Conservation (phyloP, 768 basidiomycete genomes). For the Phylloporus sp. region DNA sequence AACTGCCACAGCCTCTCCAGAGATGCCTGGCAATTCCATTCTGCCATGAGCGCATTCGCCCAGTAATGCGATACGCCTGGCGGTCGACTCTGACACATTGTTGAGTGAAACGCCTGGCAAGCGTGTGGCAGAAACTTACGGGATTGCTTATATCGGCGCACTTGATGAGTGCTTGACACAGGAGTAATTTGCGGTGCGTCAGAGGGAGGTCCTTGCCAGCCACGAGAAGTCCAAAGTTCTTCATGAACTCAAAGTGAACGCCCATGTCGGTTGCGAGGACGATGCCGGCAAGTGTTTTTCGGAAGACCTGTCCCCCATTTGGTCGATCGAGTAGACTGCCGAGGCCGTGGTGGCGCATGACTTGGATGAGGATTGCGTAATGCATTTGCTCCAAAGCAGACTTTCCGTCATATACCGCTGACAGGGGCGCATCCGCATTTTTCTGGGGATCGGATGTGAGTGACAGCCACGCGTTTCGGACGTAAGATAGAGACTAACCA, state of each 20-base stretch:
- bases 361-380: conserved; percentile 70
- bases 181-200: conserved; percentile 53
- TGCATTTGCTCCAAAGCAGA: conserved; percentile 94
- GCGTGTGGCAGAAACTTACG: conserved; percentile 44
- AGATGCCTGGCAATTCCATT: conserved; percentile 89
- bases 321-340: conserved; percentile 60
- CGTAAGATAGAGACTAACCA: conserved; percentile 51
- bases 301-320: conserved; percentile 42
- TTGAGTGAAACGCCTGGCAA: conserved; percentile 7
- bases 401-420: conserved; percentile 81
- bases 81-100: conserved; percentile 68
- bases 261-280: conserved; percentile 95
- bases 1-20: conserved; percentile 77
- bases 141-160: conserved; percentile 99
- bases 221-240: conserved; percentile 50
- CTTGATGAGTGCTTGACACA: conserved; percentile 91
- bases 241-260: conserved; percentile 82
- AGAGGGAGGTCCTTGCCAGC: conserved; percentile 36
- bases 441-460: conserved; percentile 46
- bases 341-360: conserved; percentile 78
- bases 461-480: background rate
- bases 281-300: conserved; percentile 72
- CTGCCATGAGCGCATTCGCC: conserved; percentile 82
- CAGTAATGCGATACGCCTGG: conserved; percentile 89
- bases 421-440: conserved; percentile 89